phyloP scores from a whole-genome alignment of 495 filamentous ascomycete genomes.

The Penicillium daleae region DNA sequence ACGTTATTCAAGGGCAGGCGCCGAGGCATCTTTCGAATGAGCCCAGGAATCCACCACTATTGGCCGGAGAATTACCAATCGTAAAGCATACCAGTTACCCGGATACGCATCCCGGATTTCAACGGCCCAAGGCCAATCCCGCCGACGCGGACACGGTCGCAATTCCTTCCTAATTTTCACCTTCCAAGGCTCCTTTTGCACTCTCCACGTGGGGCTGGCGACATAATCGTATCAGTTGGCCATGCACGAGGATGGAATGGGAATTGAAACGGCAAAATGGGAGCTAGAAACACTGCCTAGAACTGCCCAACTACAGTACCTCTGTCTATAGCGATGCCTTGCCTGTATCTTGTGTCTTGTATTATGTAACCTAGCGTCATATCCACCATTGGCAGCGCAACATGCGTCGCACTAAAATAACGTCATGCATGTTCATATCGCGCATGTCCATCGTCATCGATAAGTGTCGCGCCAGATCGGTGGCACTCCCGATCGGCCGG shows the following conservation, averaged over 20 bases:
- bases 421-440: conserved; percentile 5
- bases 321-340: not conserved
- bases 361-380: conserved; percentile 3
- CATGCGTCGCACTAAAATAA: not conserved
- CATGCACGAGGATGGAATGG: conserved; percentile 14
- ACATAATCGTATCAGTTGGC: conserved; percentile 7
- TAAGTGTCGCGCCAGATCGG: conserved; percentile 23
- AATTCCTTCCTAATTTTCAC: conserved; percentile 2
- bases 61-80: conserved; percentile 1
- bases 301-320: not conserved
- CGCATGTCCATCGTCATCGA: conserved; percentile 1
- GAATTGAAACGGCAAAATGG: not conserved
- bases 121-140: conserved; percentile 9
- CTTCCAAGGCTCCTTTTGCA: not conserved
- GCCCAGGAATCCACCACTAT: not conserved
- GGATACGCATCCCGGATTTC: conserved; percentile 3
- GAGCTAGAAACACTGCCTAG: not conserved
- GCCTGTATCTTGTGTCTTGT: not conserved
- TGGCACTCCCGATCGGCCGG: conserved; percentile 6
- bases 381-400: not conserved
- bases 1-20: too few species aligned
- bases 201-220: conserved; percentile 8
- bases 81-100: conserved; percentile 11
- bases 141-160: conserved; percentile 13
- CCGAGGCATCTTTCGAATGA: not conserved